phyloP scores from a whole-genome alignment of 371 early-diverging fungal genomes.

The Saksenaea vasiformis region DNA sequence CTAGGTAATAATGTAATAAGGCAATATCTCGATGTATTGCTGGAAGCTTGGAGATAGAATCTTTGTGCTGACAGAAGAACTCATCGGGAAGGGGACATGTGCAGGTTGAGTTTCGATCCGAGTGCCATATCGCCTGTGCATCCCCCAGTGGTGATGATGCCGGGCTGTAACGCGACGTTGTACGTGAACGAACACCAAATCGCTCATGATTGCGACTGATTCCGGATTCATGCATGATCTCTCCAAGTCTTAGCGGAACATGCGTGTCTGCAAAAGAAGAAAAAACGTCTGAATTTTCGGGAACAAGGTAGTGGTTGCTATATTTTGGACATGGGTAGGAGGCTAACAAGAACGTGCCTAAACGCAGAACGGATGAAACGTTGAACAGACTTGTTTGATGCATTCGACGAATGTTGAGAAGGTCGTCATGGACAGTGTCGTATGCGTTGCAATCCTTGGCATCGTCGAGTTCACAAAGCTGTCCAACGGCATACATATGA shows the following conservation, averaged over 20 bases:
- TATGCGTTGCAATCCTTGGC: background rate
- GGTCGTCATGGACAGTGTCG: constrained; percentile 13
- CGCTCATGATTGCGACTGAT: background rate
- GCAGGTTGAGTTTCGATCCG: constrained; percentile 22
- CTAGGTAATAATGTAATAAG: constrained; percentile 59
- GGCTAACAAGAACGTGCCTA: constrained; percentile 38
- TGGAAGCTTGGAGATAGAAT: constrained; percentile 24
- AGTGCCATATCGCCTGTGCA: constrained; percentile 15
- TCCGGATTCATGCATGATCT: background rate
- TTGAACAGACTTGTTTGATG: constrained; percentile 33
- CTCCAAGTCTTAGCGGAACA: background rate
- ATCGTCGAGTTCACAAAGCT: constrained; percentile 18
- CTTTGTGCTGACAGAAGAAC: constrained; percentile 27
- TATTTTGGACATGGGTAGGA: constrained; percentile 47
- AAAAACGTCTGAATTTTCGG: background rate
- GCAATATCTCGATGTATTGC: constrained; percentile 40
- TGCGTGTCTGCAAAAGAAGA: background rate
- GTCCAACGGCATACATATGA: constrained; percentile 61
- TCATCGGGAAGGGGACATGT: constrained; percentile 32
- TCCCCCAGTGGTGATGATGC: constrained; percentile 16
- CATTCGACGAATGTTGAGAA: constrained; percentile 22
- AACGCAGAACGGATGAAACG: constrained; percentile 40
- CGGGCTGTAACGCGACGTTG: constrained; percentile 24
- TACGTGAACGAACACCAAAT: constrained; percentile 13
- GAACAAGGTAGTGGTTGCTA: constrained; percentile 1